Base-by-base conservation (phyloP, 768 basidiomycete genomes). In the Steccherinum ochraceum region DNA sequence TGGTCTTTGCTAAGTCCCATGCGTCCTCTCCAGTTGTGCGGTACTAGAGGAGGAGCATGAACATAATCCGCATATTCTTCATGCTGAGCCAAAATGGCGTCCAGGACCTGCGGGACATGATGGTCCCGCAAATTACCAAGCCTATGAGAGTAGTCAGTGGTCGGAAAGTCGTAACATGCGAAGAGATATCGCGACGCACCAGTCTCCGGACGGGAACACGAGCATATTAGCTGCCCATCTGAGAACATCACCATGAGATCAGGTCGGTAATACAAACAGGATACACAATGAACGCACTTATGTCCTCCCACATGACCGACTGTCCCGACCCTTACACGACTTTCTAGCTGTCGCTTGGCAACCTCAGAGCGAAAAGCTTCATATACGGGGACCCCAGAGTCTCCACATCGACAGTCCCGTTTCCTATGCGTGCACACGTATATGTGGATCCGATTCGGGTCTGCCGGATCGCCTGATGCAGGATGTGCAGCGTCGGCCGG, bases 251-350 rank as follows among this genome's bases (percentile, higher is more conserved):
- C 18, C 16, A 35, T 24, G 40, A 40, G n/a, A 24, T 25, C 11
- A 51, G 24, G 24, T 35, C 41, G 24, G 21, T n/a, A 27, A 45
- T 51, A 42, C 44, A 21, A n/a, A 51, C 20, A 7, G 13, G n/a
- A 44, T 40, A 23, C 21, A 53, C 18, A 45, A 11, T 41, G 19
- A 5, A 73, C 83, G 62, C 60, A 88, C 89, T 87, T 75, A 67
- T 93, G 90, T 21, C 89, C 89, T 1, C 91, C 90, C 46, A 93
- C 81, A 64, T 93, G 90, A 2, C 77, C 85, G 4, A 84, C 77
- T 55, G 89, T 81, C 2, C 79, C 79, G 1, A 91, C 69, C 41
- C 63, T 63, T 20, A 73, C 72, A 57, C 54, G 56, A 26, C 72
- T 60, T 10, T 26, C 53, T 42, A 65, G 53, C 19, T 61, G 64